Percentiles rank a stretch among this genome's conserved stretches.
Evolutionary conservation across 1,284 basidiomycete species (phyloP).

Genomic region (Peniophora sp.): DNA sequence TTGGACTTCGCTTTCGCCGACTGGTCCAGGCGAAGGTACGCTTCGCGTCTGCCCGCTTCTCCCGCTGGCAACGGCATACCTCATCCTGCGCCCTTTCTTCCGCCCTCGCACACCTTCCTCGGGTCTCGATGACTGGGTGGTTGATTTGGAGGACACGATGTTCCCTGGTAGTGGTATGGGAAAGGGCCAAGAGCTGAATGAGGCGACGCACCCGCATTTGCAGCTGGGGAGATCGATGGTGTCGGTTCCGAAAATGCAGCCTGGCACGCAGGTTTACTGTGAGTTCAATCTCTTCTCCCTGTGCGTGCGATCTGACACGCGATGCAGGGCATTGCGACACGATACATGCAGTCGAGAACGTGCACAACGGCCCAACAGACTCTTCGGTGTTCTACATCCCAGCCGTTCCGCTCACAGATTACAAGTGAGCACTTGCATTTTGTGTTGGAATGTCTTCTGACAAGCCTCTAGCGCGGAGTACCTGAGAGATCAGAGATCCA

Average conservation of each 20-base stretch:
- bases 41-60: conserved; percentile 52
- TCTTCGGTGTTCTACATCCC: conserved; percentile 80
- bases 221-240: conserved; percentile 44
- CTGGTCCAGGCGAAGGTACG: conserved; percentile 61
- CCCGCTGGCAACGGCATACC: conserved; percentile 54
- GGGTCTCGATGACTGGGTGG: conserved; percentile 46
- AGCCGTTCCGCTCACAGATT: conserved; percentile 58
- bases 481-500: conserved; percentile 48
- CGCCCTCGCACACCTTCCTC: conserved; percentile 19
- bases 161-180: conserved; percentile 62
- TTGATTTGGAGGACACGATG: conserved; percentile 46
- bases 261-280: conserved; percentile 78
- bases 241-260: conserved; percentile 46
- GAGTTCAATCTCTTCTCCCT: conserved; percentile 10
- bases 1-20: conserved; percentile 61
- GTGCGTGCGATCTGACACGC: neutral
- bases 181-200: conserved; percentile 57
- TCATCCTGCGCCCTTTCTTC: conserved; percentile 75
- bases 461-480: conserved; percentile 41
- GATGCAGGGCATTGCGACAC: conserved; percentile 52
- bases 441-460: conserved; percentile 11
- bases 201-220: conserved; percentile 65
- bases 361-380: conserved; percentile 53
- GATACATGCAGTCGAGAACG: conserved; percentile 65
- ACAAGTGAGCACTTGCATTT: conserved; percentile 45